Evolutionary conservation across 306 rosid genomes (phyloP), one percentile per base, ranked within the genome.

Genomic region (Clitoria ternatea): DNA sequence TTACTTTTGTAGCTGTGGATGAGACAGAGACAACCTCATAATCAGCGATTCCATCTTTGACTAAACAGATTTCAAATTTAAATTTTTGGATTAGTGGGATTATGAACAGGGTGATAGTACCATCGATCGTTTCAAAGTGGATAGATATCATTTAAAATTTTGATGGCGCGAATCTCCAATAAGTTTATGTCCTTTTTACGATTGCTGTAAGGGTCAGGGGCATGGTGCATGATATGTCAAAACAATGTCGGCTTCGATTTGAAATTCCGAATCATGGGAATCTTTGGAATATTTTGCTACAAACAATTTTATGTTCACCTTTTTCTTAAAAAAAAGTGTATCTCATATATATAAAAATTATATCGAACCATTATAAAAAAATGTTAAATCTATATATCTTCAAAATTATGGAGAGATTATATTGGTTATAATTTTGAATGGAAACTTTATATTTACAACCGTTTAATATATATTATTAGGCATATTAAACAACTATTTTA

Each of bases 11-110:
- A 37, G 40, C 64, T n/a, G 60, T 44, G 64, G 15, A 68, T 54
- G 11, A 20, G 40, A 35, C 59, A 36, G 13, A 26, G 23, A 64
- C 65, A 68, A 12, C 75, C 66, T 47, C 57, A 69, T 73, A 73
- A 61, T 82, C 77, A 47, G 66, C 61, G 49, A 68, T 68, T 69
- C 66, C 24, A 45, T 33, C 47, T 62, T 72, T 63, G 63, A 69
- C 73, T 27, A 15, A 76, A 42, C n/a, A 22, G 13, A n/a, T 67
- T 79, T 72, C 40, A 76, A 80, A 42, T 49, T 63, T 23, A 14
- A 73, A 65, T 61, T 40, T 70, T 22, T 11, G 10, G 62, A 49
- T 39, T 20, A 56, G 67, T 29, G 77, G 72, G 50, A 75, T 36
- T 75, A 66, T 35, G 73, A 60, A 15, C 39, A 32, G 8, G 7